Evolutionary conservation across 1,139 yeast genomes (phyloP), one percentile per base, ranked within the genome.

Genomic region (Geotrichum citri-aurantii): DNA sequence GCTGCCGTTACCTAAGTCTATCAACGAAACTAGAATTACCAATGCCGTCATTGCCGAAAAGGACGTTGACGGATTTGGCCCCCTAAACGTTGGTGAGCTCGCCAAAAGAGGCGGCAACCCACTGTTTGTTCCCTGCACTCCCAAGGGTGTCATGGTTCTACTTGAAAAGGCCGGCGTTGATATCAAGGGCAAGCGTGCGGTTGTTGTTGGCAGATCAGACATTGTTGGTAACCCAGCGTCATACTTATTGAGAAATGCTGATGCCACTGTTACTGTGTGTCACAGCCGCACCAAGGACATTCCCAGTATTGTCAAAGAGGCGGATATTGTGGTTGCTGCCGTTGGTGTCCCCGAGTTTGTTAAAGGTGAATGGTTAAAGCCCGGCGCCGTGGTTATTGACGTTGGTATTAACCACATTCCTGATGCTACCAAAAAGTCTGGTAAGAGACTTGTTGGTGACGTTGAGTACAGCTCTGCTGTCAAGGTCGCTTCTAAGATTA

Each of bases 51-150:
- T 79, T 52, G 81, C 91, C 23, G 81, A 80, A 57, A 93, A 93
- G 77, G 99, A 93, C 68, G 97, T 93, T 54, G 99, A 93, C 71
- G 99, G 99, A 1, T 93, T 93, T 69, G 96, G 96, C 54, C 86
- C 95, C 50, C 81, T 74, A 71, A 93, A 93, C 73, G 87, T 88
- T 55, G 98, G 98, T 59, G 97, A 92, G 74, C 80, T 93, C 65
- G 83, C 91, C 70, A 90, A 91, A 73, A 86, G 86, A 68, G 89
- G 89, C 60, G 98, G 98, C 55, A 73, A 81, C 48, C 99, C 99
- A 37, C 73, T 75, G 61, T 93, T 89, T 73, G 78, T 88, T 68
- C 99, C 99, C 47, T 93, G 99, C 75, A 93, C 99, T 51, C 99
- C 99, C 61, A 85, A 89, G 77, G 99, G 99, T 53, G 84, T 92